Conservation (phyloP, 345 rosid genomes). For the Lenwebbia sp. region DNA sequence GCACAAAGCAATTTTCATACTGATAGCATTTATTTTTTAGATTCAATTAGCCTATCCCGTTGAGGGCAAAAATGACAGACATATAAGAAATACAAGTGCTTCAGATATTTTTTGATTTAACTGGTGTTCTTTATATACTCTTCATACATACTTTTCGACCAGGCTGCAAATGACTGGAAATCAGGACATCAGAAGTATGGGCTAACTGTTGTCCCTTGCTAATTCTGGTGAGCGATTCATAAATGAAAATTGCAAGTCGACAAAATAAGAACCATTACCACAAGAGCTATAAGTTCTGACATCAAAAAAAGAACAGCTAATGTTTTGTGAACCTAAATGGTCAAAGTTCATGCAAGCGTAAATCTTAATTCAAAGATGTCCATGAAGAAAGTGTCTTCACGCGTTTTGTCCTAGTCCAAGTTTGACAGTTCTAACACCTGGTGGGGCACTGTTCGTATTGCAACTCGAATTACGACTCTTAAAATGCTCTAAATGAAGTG, state of each 20-base stretch:
- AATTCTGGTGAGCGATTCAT: background rate
- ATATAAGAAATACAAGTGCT: background rate
- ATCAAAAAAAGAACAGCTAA: background rate
- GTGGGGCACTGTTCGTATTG: background rate
- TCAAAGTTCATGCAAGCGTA: background rate
- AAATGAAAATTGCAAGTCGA: background rate
- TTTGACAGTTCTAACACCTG: background rate
- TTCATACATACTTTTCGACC: background rate
- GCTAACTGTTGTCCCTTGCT: background rate
- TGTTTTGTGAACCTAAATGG: background rate
- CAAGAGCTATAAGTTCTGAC: background rate
- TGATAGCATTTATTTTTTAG: background rate
- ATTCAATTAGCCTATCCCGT: background rate
- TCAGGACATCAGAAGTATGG: background rate
- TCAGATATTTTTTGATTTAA: background rate
- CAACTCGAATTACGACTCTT: background rate
- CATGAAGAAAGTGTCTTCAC: background rate
- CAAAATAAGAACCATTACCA: background rate
- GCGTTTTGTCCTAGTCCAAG: background rate
- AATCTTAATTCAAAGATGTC: background rate
- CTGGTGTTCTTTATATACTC: background rate
- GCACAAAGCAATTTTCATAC: background rate
- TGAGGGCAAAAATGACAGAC: background rate
- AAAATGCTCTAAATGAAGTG: background rate
- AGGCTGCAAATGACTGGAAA: background rate